These are phyloP conservation scores for Solanum pennellii DNA, from an alignment of 257 asterid genomes.

Conservation along the genomic window DNA sequence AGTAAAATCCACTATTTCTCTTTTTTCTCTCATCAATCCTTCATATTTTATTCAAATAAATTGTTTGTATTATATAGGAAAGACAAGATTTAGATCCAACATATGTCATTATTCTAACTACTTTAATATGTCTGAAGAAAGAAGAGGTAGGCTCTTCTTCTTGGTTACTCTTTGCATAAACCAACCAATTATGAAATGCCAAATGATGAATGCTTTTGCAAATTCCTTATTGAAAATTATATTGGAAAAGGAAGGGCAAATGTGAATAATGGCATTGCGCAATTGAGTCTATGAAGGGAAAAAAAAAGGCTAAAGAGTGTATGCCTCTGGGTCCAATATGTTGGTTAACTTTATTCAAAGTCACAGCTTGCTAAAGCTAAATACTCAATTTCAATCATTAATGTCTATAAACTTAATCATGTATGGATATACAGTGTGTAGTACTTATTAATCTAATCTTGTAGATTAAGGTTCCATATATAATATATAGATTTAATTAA, in stretches of 20 bases:
- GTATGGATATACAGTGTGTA: neutral
- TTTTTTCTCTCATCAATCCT: neutral
- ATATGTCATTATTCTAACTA: neutral
- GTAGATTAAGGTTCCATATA: neutral
- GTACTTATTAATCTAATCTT: neutral
- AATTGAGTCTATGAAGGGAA: constrained; percentile 4
- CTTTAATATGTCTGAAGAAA: neutral
- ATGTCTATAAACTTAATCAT: neutral
- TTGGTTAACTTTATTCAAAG: constrained; percentile 10
- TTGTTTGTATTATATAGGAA: neutral
- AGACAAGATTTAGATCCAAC: constrained; percentile 10
- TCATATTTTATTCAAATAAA: neutral
- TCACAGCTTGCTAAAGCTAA: neutral
- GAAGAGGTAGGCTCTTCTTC: constrained; percentile 12
- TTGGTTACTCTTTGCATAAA: constrained; percentile 9
- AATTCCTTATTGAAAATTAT: neutral
- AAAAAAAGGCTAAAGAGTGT: neutral
- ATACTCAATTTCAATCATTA: constrained; percentile 1
- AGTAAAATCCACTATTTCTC: neutral
- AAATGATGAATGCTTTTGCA: constrained; percentile 12
- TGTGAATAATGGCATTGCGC: constrained; percentile 5
- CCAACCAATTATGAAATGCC: constrained; percentile 3
- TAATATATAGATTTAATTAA: neutral
- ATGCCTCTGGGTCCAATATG: constrained; percentile 16
- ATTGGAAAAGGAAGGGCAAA: neutral